These are phyloP conservation scores for Penicillium griseofulvum DNA, from an alignment of 2,329 filamentous ascomycete species.

Conservation along the genomic window DNA sequence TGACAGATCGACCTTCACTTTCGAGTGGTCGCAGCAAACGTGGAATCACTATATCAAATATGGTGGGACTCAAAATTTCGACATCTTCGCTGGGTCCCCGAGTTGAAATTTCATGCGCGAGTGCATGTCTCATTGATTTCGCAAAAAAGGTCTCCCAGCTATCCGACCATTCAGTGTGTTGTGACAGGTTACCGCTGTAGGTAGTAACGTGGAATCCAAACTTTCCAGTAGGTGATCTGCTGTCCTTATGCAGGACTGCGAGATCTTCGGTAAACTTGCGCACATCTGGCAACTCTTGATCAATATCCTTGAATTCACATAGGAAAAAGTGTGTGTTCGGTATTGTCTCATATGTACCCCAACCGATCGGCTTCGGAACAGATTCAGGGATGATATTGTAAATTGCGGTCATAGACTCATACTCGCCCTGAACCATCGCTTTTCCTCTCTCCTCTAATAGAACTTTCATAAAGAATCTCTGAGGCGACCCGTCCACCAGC, in stretches of 20 bases:
- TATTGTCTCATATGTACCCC: neutral
- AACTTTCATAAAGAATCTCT: neutral
- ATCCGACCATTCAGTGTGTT: neutral
- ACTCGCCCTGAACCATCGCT: neutral
- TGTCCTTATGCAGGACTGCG: neutral
- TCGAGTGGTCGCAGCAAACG: neutral
- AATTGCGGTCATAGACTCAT: neutral
- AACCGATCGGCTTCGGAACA: neutral
- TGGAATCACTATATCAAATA: neutral
- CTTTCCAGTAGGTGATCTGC: neutral
- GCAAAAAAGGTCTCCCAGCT: neutral
- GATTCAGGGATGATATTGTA: neutral
- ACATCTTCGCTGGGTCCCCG: neutral
- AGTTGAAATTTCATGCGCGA: neutral
- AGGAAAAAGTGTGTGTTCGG: neutral
- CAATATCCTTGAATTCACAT: neutral
- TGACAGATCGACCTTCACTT: neutral
- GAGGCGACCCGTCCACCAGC: neutral
- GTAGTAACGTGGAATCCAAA: neutral
- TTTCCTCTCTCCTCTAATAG: neutral
- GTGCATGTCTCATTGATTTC: neutral
- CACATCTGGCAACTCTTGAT: neutral
- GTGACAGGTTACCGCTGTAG: neutral
- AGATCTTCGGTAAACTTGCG: neutral
- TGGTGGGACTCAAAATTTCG: neutral